Evolutionary conservation across 2,329 filamentous ascomycete genomes (phyloP).

Genomic region (Neodidymelliopsis sp.): DNA sequence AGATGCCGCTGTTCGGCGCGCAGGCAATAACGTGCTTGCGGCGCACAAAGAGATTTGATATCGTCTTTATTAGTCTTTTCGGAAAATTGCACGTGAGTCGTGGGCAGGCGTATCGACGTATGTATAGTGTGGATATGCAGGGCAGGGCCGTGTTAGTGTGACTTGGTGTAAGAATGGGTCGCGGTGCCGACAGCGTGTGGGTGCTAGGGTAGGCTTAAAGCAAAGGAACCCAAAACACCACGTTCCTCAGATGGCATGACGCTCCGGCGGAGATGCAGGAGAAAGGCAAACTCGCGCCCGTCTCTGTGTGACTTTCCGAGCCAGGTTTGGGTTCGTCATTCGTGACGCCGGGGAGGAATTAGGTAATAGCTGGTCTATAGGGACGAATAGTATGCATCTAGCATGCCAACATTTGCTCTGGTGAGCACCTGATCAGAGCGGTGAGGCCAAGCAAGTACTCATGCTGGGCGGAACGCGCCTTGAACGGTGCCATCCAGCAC

Average conservation of each 20-base stretch:
- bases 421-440: slow-evolving; percentile 34
- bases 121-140: slow-evolving; percentile 30
- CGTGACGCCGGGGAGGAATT: slow-evolving; percentile 41
- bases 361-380: slow-evolving; percentile 44
- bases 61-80: slow-evolving; percentile 25
- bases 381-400: slow-evolving; percentile 45
- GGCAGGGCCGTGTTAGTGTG: slow-evolving; percentile 19
- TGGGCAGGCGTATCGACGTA: background rate
- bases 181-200: slow-evolving; percentile 4
- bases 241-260: slow-evolving; percentile 17
- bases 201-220: slow-evolving; percentile 17
- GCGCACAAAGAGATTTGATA: slow-evolving; percentile 32
- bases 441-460: slow-evolving; percentile 23
- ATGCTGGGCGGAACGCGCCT: slow-evolving; percentile 30
- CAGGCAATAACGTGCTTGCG: slow-evolving; percentile 27
- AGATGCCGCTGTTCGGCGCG: slow-evolving; percentile 37
- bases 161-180: slow-evolving; percentile 7
- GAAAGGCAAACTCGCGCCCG: slow-evolving; percentile 31
- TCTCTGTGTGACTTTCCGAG: slow-evolving; percentile 38
- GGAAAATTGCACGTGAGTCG: slow-evolving; percentile 34
- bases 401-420: slow-evolving; percentile 30
- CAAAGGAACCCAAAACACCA: slow-evolving; percentile 17
- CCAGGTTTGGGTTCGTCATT: slow-evolving; percentile 34
- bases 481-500: slow-evolving; percentile 25
- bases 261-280: slow-evolving; percentile 46